phyloP scores from a whole-genome alignment of 148 eudicot species.

The Polygonum aviculare region DNA sequence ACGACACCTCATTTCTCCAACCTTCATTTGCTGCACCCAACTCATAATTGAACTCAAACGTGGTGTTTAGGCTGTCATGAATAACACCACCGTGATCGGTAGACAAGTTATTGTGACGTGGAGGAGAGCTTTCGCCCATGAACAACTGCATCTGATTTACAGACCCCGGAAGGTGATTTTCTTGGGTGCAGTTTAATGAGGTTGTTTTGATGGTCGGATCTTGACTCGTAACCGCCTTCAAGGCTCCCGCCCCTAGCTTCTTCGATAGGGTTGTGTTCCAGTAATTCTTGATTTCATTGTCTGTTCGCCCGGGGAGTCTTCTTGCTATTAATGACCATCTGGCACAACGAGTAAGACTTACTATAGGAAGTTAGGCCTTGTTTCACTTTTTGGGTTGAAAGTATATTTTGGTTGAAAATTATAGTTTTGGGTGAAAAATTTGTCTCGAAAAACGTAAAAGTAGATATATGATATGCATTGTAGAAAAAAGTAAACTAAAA shows the following conservation, averaged over 20 bases:
- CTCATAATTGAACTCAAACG: neutral
- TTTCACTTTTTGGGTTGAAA: too few relatives aligned
- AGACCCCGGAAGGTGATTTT: neutral
- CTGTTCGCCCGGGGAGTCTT: slow-evolving; percentile 24
- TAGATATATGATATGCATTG: too few relatives aligned
- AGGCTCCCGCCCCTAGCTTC: neutral
- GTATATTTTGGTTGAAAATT: too few relatives aligned
- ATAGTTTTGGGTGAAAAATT: too few relatives aligned
- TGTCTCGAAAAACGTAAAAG: too few relatives aligned
- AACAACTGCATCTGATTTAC: neutral
- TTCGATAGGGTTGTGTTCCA: slow-evolving; percentile 22
- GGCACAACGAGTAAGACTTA: neutral
- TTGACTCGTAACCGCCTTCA: neutral
- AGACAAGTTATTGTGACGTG: neutral
- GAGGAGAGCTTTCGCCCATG: neutral
- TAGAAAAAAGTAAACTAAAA: too few relatives aligned
- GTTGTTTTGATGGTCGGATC: neutral
- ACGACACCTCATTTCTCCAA: neutral
- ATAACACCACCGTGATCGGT: neutral
- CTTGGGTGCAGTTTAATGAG: neutral
- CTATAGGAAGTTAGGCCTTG: too few relatives aligned
- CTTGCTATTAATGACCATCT: slow-evolving; percentile 25
- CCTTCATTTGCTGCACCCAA: neutral
- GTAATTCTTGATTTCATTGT: slow-evolving; percentile 24
- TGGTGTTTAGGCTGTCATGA: neutral